Percentiles rank a stretch among this genome's conserved stretches.
Evolutionary conservation across 1,284 basidiomycete genomes (phyloP).

Genomic region (Limonomyces culmigenus): DNA sequence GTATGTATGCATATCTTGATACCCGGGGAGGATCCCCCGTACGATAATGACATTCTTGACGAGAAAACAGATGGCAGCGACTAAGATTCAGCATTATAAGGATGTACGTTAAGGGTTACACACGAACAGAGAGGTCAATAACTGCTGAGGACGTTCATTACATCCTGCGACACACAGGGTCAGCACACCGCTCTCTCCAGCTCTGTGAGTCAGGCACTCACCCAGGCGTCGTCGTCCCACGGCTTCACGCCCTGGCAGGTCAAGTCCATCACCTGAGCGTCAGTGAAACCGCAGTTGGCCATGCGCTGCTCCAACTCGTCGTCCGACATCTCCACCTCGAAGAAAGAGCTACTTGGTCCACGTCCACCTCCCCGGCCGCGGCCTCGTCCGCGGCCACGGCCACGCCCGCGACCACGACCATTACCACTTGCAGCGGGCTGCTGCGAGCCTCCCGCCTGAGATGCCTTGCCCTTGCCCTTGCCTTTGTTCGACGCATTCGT

Average conservation of each 20-base stretch:
- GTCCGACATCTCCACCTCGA: conserved; percentile 2
- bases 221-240: conserved; percentile 26
- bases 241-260: conserved; percentile 23
- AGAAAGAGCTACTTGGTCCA: too few relatives aligned
- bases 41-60: too few relatives aligned
- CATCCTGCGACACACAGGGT: neutral
- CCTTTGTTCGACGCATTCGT: conserved; percentile 1
- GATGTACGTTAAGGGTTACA: too few relatives aligned
- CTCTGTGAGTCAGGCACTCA: conserved; percentile 11
- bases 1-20: too few relatives aligned
- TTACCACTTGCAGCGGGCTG: conserved; percentile 1
- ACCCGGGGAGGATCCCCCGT: too few relatives aligned
- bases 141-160: neutral
- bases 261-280: conserved; percentile 19
- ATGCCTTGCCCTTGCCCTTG: conserved; percentile 7
- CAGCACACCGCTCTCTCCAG: neutral
- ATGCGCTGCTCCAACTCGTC: conserved; percentile 9
- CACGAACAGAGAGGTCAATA: too few relatives aligned
- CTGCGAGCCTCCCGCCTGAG: conserved; percentile 1
- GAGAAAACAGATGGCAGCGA: too few relatives aligned
- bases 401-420: neutral
- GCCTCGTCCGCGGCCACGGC: neutral
- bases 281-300: conserved; percentile 17
- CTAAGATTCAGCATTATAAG: too few relatives aligned
- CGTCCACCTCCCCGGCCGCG: conserved; percentile 1